A percentile compares a stretch with the other conserved stretches of the same genome.
phyloP scores from a whole-genome alignment of 1,284 basidiomycete species.

The Ganoderma meredithae region DNA sequence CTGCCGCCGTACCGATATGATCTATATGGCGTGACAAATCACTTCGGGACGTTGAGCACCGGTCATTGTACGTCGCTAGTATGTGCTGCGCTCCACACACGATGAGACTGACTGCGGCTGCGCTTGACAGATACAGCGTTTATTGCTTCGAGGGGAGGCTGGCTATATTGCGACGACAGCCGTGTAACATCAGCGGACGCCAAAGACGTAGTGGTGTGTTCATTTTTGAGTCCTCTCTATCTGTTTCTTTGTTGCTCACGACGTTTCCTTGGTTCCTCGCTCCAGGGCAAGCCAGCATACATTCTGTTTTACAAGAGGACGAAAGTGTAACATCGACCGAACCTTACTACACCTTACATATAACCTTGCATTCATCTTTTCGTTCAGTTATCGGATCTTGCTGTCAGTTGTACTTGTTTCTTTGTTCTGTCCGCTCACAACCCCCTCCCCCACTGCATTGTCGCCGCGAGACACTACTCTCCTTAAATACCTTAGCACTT shows the following conservation, averaged over 20 bases:
- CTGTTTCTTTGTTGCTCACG: not conserved
- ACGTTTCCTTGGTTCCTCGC: conserved; percentile 18
- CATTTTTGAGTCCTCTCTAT: not conserved
- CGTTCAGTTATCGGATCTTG: conserved; percentile 40
- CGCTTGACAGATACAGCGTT: conserved; percentile 81
- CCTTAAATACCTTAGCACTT: conserved; percentile 45
- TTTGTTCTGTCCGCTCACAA: conserved; percentile 12
- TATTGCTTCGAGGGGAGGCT: conserved; percentile 79
- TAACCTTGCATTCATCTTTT: conserved; percentile 38
- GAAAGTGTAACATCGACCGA: conserved; percentile 50
- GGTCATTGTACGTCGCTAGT: conserved; percentile 83
- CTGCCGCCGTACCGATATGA: conserved; percentile 88
- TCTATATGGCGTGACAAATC: conserved; percentile 91
- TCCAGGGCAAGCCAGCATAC: conserved; percentile 85
- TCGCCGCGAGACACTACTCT: conserved; percentile 31
- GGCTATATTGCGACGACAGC: conserved; percentile 91
- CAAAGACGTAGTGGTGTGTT: conserved; percentile 85
- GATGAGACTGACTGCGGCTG: not conserved
- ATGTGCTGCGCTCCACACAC: not conserved
- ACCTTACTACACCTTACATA: conserved; percentile 29
- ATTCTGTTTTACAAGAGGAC: conserved; percentile 87
- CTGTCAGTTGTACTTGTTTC: conserved; percentile 43
- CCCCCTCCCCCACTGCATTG: conserved; percentile 8
- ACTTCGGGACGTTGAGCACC: conserved; percentile 88
- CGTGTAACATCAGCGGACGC: conserved; percentile 73